Evolutionary conservation across 495 filamentous ascomycete genomes (phyloP).

Genomic region (Echria macrotheca): DNA sequence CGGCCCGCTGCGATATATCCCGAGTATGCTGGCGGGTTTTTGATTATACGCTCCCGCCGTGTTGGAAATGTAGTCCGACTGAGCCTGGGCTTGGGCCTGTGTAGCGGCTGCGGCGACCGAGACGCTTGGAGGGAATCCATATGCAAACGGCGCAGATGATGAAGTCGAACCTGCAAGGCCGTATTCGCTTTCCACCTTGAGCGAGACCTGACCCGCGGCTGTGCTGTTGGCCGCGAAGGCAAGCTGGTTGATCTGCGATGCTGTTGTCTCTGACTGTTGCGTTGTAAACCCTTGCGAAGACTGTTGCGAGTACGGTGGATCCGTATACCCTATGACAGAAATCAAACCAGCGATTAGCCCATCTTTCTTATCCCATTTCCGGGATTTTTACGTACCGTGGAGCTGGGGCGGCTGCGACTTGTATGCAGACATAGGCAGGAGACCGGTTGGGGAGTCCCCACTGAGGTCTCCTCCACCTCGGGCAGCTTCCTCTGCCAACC

Average conservation of each 20-base stretch:
- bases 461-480: conserved; percentile 43
- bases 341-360: conserved; percentile 8
- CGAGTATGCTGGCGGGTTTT: conserved; percentile 42
- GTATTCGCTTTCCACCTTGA: conserved; percentile 69
- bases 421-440: conserved; percentile 44
- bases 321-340: conserved; percentile 41
- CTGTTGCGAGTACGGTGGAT: conserved; percentile 42
- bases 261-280: conserved; percentile 39
- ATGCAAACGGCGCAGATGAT: conserved; percentile 54
- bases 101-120: conserved; percentile 22
- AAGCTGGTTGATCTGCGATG: conserved; percentile 45
- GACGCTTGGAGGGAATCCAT: conserved; percentile 39
- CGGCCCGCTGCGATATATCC: conserved; percentile 37
- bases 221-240: conserved; percentile 49
- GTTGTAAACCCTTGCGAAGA: conserved; percentile 34
- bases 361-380: not conserved
- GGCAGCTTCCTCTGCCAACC: conserved; percentile 43
- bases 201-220: conserved; percentile 51
- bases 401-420: conserved; percentile 42
- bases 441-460: conserved; percentile 46
- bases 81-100: too few species aligned
- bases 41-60: conserved; percentile 32
- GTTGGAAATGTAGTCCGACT: conserved; percentile 26
- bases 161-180: conserved; percentile 52
- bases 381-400: conserved; percentile 37